These are phyloP conservation scores for Phytophthora colocasiae DNA, from an alignment of 352 stramenopile genomes.

Conservation along the genomic window DNA sequence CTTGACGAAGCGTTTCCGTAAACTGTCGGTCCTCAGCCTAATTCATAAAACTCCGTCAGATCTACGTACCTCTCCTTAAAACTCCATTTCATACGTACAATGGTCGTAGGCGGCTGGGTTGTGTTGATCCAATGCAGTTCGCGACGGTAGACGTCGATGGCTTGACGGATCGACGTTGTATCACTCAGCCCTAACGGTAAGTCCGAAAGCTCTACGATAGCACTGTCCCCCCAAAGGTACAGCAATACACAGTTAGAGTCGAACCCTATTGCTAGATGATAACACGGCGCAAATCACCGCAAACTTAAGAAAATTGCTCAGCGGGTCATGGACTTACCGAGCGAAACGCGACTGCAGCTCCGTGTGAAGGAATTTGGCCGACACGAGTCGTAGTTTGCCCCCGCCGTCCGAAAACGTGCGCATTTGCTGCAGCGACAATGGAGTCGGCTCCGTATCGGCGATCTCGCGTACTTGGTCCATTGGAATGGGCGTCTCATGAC, in stretches of 20 bases:
- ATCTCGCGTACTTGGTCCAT: slow-evolving; percentile 77
- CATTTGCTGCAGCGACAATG: slow-evolving; percentile 85
- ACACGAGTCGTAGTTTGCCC: slow-evolving; percentile 67
- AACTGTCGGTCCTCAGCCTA: slow-evolving; percentile 66
- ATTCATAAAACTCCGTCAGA: slow-evolving; percentile 5
- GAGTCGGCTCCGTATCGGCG: slow-evolving; percentile 58
- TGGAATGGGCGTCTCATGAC: slow-evolving; percentile 42
- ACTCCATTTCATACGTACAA: slow-evolving; percentile 25
- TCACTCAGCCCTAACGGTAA: slow-evolving; percentile 73
- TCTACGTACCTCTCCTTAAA: not conserved
- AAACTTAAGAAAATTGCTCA: not conserved
- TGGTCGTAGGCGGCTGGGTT: slow-evolving; percentile 48
- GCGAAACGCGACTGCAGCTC: slow-evolving; percentile 84
- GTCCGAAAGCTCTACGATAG: slow-evolving; percentile 79
- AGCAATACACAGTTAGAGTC: slow-evolving; percentile 3
- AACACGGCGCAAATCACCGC: not conserved
- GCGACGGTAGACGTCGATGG: slow-evolving; percentile 69
- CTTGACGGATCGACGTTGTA: slow-evolving; percentile 65
- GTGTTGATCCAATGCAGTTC: slow-evolving; percentile 58
- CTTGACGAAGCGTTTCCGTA: slow-evolving; percentile 61
- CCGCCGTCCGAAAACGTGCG: slow-evolving; percentile 72
- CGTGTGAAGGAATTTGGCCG: slow-evolving; percentile 76
- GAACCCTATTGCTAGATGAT: not conserved
- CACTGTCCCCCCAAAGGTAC: slow-evolving; percentile 24
- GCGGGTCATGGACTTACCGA: slow-evolving; percentile 29